phyloP scores from a whole-genome alignment of 805 yeast genomes.

The Diddensiella transvaalensis region DNA sequence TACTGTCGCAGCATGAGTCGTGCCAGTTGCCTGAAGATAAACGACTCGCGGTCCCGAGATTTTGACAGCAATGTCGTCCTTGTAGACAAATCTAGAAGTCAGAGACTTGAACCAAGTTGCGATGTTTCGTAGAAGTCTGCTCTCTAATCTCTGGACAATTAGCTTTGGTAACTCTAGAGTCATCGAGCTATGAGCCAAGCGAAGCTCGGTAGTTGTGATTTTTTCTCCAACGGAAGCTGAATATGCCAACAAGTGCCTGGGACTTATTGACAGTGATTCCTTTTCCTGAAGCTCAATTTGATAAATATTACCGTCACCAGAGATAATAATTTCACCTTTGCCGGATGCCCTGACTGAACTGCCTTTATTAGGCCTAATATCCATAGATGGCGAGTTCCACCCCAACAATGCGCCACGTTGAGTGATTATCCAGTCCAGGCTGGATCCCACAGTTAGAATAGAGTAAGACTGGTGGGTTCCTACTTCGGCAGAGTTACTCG shows the following conservation, averaged over 20 bases:
- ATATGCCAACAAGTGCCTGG: conserved; percentile 42
- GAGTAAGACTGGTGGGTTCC: conserved; percentile 27
- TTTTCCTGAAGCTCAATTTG: conserved; percentile 36
- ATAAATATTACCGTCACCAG: conserved; percentile 39
- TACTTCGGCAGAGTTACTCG: conserved; percentile 15
- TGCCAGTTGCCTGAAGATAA: not conserved
- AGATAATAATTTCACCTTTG: conserved; percentile 40
- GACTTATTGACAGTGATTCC: conserved; percentile 39
- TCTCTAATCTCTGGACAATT: not conserved
- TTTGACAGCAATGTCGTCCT: not conserved
- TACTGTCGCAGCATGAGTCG: not conserved
- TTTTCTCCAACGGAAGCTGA: conserved; percentile 20
- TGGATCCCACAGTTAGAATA: conserved; percentile 33
- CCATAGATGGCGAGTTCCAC: conserved; percentile 40
- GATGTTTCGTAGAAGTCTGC: not conserved
- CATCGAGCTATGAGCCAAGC: conserved; percentile 14
- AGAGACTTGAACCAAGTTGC: not conserved
- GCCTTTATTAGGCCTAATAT: conserved; percentile 24
- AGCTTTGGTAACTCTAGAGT: conserved; percentile 7
- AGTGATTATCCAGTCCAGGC: conserved; percentile 39
- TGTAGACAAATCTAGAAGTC: not conserved
- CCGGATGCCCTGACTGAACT: conserved; percentile 36
- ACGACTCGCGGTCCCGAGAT: not conserved
- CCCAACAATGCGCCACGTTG: conserved; percentile 41
- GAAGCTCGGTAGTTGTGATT: conserved; percentile 15